A percentile compares a stretch with the other conserved stretches of the same genome.
Conservation (phyloP, 805 yeast species). For the Starmerella etchellsii region DNA sequence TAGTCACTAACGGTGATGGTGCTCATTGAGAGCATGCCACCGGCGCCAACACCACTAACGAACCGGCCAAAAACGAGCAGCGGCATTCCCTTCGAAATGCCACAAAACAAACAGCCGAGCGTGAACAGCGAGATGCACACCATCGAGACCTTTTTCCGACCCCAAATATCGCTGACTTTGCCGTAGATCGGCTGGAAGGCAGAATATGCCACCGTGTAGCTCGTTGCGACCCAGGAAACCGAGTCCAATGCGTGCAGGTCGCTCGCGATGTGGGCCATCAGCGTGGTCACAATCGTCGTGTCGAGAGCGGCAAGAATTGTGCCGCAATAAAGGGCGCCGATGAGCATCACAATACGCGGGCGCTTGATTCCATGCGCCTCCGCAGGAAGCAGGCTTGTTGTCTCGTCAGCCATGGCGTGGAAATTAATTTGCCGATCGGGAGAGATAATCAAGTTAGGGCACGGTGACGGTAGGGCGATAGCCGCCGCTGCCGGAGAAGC, state of each 20-base stretch:
- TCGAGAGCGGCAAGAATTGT: slow-evolving; percentile 43
- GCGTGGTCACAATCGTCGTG: slow-evolving; percentile 47
- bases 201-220: slow-evolving; percentile 53
- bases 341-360: slow-evolving; percentile 12
- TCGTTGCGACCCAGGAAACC: slow-evolving; percentile 60
- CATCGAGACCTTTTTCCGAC: slow-evolving; percentile 31
- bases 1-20: slow-evolving; percentile 68
- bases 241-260: slow-evolving; percentile 41
- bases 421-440: no score
- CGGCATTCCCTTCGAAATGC: slow-evolving; percentile 39
- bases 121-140: slow-evolving; percentile 34
- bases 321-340: slow-evolving; percentile 24
- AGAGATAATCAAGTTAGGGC: no score
- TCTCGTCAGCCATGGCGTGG: slow-evolving; percentile 2
- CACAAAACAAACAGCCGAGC: slow-evolving; percentile 40
- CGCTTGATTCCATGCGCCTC: slow-evolving; percentile 9
- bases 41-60: slow-evolving; percentile 83
- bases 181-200: slow-evolving; percentile 70
- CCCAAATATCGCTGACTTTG: slow-evolving; percentile 47
- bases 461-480: no score
- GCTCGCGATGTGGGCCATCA: slow-evolving; percentile 46
- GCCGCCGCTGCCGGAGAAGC: no score
- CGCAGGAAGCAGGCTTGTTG: slow-evolving; percentile 6
- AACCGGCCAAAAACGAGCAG: slow-evolving; percentile 61
- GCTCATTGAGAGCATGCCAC: slow-evolving; percentile 64